Evolutionary conservation across 192 early-diverging fungal species (phyloP).

Genomic region (Linderina pennispora): DNA sequence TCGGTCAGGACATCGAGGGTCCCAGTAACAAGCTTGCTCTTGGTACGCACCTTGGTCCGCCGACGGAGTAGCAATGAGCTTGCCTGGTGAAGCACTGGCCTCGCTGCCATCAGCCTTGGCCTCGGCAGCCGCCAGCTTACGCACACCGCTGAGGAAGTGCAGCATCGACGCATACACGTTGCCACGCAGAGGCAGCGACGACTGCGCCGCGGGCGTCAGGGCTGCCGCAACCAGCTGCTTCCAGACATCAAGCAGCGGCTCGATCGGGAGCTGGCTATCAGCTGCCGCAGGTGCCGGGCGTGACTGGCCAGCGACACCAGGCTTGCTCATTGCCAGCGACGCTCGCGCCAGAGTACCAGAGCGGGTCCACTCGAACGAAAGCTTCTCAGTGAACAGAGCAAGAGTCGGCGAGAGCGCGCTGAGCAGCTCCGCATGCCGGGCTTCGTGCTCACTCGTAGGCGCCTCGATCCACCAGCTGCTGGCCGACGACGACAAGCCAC

Average conservation of each 20-base stretch:
- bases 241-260: constrained; percentile 50
- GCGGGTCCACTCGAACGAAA: constrained; percentile 36
- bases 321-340: constrained; percentile 25
- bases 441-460: constrained; percentile 22
- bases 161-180: constrained; percentile 77
- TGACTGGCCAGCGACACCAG: constrained; percentile 35
- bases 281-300: constrained; percentile 32
- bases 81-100: too few species aligned
- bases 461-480: constrained; percentile 19
- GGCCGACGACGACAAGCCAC: neutral
- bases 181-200: constrained; percentile 58
- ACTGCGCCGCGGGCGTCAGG: constrained; percentile 47
- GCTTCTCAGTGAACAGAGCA: constrained; percentile 26
- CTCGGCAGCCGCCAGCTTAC: constrained; percentile 27
- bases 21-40: constrained; percentile 45
- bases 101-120: constrained; percentile 3
- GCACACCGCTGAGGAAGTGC: constrained; percentile 53
- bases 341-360: constrained; percentile 25
- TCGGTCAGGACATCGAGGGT: constrained; percentile 32
- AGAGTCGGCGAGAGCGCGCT: constrained; percentile 34
- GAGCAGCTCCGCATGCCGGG: constrained; percentile 30
- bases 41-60: constrained; percentile 10
- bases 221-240: constrained; percentile 56
- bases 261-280: constrained; percentile 48
- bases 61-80: constrained; percentile 12